Evolutionary conservation across 495 filamentous ascomycete genomes (phyloP).

Genomic region (Beverwykella pulmonaria): DNA sequence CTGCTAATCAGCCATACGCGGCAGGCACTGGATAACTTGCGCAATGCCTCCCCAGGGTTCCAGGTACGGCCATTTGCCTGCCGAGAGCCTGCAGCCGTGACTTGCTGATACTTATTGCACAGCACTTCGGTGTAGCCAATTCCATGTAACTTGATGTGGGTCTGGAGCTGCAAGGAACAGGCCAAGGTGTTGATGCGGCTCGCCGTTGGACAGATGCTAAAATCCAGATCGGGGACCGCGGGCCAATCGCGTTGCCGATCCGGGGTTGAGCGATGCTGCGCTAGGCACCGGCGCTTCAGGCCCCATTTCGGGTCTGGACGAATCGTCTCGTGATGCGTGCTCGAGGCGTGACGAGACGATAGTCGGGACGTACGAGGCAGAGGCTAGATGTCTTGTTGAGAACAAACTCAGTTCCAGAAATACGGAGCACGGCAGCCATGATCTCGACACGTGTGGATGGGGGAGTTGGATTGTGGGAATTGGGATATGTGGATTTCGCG

Average conservation of each 20-base stretch:
- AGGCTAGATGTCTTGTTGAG: not conserved
- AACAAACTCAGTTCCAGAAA: not conserved
- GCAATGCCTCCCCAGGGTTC: not conserved
- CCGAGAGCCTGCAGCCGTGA: not conserved
- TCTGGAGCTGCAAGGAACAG: not conserved
- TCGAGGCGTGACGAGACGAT: not conserved
- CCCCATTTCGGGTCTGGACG: not conserved
- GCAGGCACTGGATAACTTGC: slow-evolving; percentile 18
- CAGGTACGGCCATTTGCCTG: not conserved
- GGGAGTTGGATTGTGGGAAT: not conserved
- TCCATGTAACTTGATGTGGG: not conserved
- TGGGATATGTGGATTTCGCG: not conserved
- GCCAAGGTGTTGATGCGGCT: slow-evolving; percentile 1
- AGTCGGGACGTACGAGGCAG: not conserved
- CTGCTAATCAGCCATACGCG: not conserved
- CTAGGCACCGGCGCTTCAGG: slow-evolving; percentile 11
- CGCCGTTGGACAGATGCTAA: slow-evolving; percentile 18
- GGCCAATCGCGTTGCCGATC: slow-evolving; percentile 5
- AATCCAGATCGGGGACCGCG: not conserved
- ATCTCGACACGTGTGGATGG: not conserved
- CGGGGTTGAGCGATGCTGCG: not conserved
- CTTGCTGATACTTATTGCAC: slow-evolving; percentile 1
- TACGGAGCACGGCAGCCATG: not conserved
- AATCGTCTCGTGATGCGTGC: slow-evolving; percentile 8
- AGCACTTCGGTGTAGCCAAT: not conserved